Base-by-base conservation (phyloP, 73 alveolate genomes). In the Halteria grandinella region DNA sequence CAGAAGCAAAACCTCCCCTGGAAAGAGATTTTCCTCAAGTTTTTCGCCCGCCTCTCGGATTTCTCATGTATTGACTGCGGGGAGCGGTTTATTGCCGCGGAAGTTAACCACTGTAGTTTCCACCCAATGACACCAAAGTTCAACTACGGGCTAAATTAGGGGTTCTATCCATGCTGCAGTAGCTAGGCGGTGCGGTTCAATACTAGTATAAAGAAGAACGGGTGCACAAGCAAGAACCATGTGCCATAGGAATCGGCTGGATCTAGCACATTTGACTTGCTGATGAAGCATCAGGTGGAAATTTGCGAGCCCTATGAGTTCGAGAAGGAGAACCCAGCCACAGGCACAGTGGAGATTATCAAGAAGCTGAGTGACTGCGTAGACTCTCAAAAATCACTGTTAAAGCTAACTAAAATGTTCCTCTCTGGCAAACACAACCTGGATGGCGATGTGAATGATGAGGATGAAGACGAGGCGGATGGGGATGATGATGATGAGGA, bases 81-180 rank as follows among this genome's bases (percentile, higher is more conserved):
- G 2, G 25, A 55, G 18, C 49, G 21, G 39, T 87, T 87, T 57
- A 45, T 64, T 7, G 91, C 86, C 6, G 82, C 91, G 23, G 83
- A 87, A 54, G 45, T 79, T 14, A 77, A 64, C 17, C 90, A 81
- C 49, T 87, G 95, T 48, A 51, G 76, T 55, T 80, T 29, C 49
- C 95, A 87, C 70, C 83, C 95, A 3, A 40, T 76, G 83, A 74
- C 83, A 28, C 86, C 95, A 2, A 77, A 82, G 69, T 87, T 87
- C 53, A 55, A 55, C 25, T 71, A 39, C 51, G 91, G 91, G 15
- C 40, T 79, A 6, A 87, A 87, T 44, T 18, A 54, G 18, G 95
- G 95, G 36, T 31, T 85, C 47, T 86, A 51, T 33, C 91, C 83
- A 15, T 82, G 95, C 60, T 87, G 95, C 39, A 77, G 69, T 40